Evolutionary conservation across 768 basidiomycete species (phyloP).

Genomic region (Tylopilus sp.): DNA sequence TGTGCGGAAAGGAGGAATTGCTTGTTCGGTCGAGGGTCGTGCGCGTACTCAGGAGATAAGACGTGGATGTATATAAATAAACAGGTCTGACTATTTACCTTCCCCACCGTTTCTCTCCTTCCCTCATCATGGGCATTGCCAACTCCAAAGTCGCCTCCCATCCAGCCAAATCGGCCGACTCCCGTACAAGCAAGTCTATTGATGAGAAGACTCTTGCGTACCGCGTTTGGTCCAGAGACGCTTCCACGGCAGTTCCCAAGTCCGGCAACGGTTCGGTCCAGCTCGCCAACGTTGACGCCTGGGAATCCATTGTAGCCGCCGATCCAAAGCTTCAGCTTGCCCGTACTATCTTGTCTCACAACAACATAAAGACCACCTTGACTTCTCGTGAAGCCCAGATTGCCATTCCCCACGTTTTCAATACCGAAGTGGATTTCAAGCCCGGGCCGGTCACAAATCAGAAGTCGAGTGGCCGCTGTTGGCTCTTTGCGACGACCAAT

Average conservation of each 20-base stretch:
- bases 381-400: slow-evolving; percentile 60
- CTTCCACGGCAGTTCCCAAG: slow-evolving; percentile 16
- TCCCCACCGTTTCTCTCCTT: slow-evolving; percentile 7
- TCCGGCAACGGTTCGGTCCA: slow-evolving; percentile 64
- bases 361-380: slow-evolving; percentile 60
- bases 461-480: slow-evolving; percentile 87
- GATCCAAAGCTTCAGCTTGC: slow-evolving; percentile 67
- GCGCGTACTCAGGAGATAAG: slow-evolving; percentile 17
- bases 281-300: slow-evolving; percentile 53
- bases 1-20: neutral
- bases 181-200: slow-evolving; percentile 15
- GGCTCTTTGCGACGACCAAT: slow-evolving; percentile 93
- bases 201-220: slow-evolving; percentile 24
- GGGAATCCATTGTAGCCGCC: slow-evolving; percentile 56
- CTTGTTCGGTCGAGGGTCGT: slow-evolving; percentile 3
- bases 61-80: slow-evolving; percentile 24
- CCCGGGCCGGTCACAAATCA: slow-evolving; percentile 83
- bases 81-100: slow-evolving; percentile 10
- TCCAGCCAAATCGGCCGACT: slow-evolving; percentile 11
- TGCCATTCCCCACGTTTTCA: slow-evolving; percentile 77
- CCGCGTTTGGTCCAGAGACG: neutral
- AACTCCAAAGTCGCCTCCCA: slow-evolving; percentile 24
- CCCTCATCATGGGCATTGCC: slow-evolving; percentile 24
- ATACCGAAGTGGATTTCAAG: slow-evolving; percentile 74
- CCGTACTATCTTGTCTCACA: slow-evolving; percentile 71